Evolutionary conservation across 148 eudicot species (phyloP).

Genomic region (Camellia sinensis): DNA sequence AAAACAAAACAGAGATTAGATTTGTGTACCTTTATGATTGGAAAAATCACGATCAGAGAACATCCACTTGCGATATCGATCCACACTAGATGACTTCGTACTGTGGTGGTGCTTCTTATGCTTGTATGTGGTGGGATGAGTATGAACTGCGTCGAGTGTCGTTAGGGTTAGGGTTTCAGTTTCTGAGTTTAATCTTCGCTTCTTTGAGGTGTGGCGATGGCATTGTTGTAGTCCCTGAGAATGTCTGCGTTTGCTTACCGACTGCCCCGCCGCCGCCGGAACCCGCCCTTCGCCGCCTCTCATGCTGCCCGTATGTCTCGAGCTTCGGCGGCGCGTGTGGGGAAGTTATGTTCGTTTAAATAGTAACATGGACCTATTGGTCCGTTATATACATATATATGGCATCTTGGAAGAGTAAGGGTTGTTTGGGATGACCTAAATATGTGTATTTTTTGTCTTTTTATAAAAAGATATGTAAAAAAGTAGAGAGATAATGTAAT

Average conservation of each 20-base stretch:
- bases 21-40: conserved; percentile 29
- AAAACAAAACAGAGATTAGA: not conserved
- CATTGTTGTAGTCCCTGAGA: not conserved
- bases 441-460: too few relatives aligned
- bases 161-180: conserved; percentile 25
- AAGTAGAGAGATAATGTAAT: too few relatives aligned
- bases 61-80: conserved; percentile 38
- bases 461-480: too few relatives aligned
- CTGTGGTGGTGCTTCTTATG: not conserved
- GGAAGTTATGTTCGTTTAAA: too few relatives aligned
- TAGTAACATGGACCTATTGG: too few relatives aligned
- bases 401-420: too few relatives aligned
- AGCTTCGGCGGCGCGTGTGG: not conserved
- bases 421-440: too few relatives aligned
- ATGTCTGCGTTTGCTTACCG: not conserved
- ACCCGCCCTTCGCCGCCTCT: not conserved
- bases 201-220: conserved; percentile 10
- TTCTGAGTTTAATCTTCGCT: conserved; percentile 22
- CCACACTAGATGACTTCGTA: conserved; percentile 5
- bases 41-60: conserved; percentile 36
- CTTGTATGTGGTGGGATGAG: not conserved
- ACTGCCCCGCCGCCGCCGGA: not conserved
- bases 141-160: not conserved
- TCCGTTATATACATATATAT: too few relatives aligned
- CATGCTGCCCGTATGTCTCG: not conserved